Conservation (phyloP, 1,284 basidiomycete genomes). For the Leccinum fallax region DNA sequence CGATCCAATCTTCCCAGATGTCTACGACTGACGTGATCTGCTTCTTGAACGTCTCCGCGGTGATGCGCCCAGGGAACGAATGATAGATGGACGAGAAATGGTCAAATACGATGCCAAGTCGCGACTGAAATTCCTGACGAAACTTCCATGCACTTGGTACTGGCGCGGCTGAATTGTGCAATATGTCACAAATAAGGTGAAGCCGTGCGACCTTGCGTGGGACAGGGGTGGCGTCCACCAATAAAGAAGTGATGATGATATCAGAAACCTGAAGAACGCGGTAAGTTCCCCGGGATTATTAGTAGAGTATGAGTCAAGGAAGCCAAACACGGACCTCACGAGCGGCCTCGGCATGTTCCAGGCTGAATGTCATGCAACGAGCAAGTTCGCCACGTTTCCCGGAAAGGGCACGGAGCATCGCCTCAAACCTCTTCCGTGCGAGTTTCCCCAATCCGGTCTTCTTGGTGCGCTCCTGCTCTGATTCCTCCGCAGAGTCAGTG, state of each 20-base stretch:
- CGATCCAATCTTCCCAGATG: conserved; percentile 97
- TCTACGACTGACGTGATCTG: conserved; percentile 86
- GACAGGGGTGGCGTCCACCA: conserved; percentile 87
- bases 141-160: conserved; percentile 94
- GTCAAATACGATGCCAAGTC: conserved; percentile 88
- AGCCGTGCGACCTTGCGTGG: conserved; percentile 95
- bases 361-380: conserved; percentile 92
- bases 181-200: conserved; percentile 94
- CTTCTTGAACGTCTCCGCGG: conserved; percentile 90
- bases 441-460: conserved; percentile 78
- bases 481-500: conserved; percentile 93
- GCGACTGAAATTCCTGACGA: conserved; percentile 86
- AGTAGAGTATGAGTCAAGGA: background rate
- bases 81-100: conserved; percentile 92
- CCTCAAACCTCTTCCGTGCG: conserved; percentile 82
- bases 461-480: conserved; percentile 77
- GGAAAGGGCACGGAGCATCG: conserved; percentile 85
- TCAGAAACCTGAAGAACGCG: conserved; percentile 68
- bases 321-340: conserved; percentile 63
- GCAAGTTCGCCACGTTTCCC: conserved; percentile 91
- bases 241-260: conserved; percentile 81
- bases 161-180: conserved; percentile 92
- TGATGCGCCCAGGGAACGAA: conserved; percentile 89
- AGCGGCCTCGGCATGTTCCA: conserved; percentile 93
- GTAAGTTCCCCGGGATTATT: conserved; percentile 6